Conservation (phyloP, 441 rosid genomes). For the Adansonia grandidieri region DNA sequence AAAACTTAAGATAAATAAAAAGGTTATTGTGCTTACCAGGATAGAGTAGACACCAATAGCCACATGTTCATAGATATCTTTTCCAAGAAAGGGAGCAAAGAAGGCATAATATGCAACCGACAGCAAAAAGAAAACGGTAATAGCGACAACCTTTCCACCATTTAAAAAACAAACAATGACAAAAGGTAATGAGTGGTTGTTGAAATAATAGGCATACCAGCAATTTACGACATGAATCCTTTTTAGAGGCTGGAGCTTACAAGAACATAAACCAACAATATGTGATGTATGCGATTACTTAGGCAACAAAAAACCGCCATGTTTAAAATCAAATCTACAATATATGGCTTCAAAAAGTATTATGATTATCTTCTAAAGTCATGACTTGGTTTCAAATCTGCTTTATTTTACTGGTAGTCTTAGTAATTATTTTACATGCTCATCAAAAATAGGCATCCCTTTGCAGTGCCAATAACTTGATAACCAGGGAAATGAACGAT, state of each 20-base stretch:
- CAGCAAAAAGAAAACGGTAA: conserved; percentile 79
- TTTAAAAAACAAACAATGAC: conserved; percentile 15
- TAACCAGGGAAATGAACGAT: background rate
- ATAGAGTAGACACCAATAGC: conserved; percentile 78
- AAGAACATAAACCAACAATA: conserved; percentile 19
- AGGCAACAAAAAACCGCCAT: background rate
- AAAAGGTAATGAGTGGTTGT: background rate
- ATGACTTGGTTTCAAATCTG: background rate
- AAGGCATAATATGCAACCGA: conserved; percentile 87
- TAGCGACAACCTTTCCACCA: conserved; percentile 76
- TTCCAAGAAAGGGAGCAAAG: conserved; percentile 94
- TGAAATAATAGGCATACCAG: background rate
- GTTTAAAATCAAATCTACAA: background rate
- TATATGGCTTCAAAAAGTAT: background rate
- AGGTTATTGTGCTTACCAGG: conserved; percentile 53
- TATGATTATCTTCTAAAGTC: conserved; percentile 13
- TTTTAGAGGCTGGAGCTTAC: background rate
- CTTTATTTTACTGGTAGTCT: background rate
- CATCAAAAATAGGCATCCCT: background rate
- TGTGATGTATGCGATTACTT: background rate
- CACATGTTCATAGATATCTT: conserved; percentile 58
- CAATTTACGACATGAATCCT: conserved; percentile 4
- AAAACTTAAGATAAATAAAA: background rate
- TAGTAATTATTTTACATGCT: background rate
- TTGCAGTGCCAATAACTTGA: background rate